Base-by-base conservation (phyloP, 179 eudicot species). In the Patellifolia procumbens region DNA sequence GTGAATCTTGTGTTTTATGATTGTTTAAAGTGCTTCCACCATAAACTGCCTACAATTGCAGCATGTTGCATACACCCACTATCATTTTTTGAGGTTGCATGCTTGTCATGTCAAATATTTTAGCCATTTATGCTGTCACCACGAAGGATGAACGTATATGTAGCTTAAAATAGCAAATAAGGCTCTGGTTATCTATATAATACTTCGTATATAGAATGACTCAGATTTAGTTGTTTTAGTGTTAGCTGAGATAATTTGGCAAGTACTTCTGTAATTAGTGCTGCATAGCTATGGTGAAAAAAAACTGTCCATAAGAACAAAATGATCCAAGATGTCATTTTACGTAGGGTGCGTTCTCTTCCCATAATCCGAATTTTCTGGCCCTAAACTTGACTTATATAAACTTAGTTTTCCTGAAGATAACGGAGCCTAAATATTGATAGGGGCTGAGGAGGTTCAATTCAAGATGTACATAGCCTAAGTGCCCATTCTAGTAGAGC, bases 1-100 rank as follows among this genome's bases (percentile, higher is more conserved):
- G 45, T 75, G 85, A 82, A 65, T 81, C 79, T 70, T 75, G 48
- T 56, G 73, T 68, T n/a, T 32, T 29, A 39, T 70, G 58, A 48
- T 75, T 71, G 74, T 78, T 82, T 60, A 61, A 37, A 58, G 70
- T 35, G 43, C 42, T 53, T 71, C 24, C 78, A 55, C 31, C 59
- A 55, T 72, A 45, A 68, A 64, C 42, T 55, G 64, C 58, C 76
- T 43, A 64, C 64, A 64, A 70, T 46, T 78, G 73, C 42, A 31
- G 65, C 75, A 43, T 48, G 55, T 16, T 29, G 43, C 73, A 29
- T 28, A 13, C 72, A 42, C 32, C n/a, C 16, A 43, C 9, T 19
- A 35, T 12, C 68, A 16, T 17, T 29, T 42, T 8, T 59, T 59
- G 15, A 39, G 45, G 45, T 39, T 20, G 67, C 39, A 8, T 34